Evolutionary conservation across 371 early-diverging fungal species (phyloP), one percentile per base, ranked within the genome.

Genomic region (Syncephalis plumigaleata): DNA sequence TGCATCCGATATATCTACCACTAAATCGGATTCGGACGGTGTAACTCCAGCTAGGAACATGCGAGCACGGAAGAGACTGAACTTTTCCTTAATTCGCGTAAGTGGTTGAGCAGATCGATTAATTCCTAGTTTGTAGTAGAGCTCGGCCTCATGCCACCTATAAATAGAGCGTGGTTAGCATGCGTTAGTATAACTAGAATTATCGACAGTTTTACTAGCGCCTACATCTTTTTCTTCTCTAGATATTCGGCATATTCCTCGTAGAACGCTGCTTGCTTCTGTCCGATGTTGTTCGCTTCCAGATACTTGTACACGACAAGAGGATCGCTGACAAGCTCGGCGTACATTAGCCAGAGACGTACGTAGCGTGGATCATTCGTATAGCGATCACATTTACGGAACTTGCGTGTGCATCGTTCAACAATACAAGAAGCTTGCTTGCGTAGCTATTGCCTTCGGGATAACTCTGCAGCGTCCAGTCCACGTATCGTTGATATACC

Each of bases 281-380:
- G 58, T 0, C 90, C 93, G 49, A 92, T 88, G 7, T 59, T 60
- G 42, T 87, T 79, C 13, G 63, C 54, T 26, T 69, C 52, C 45
- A 92, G 63, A 43, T 73, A 82, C 50, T 65, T 65, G 57, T 78
- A 91, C 4, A 89, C 67, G 0, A 81, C 75, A 0, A 60, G 58
- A 13, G 82, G 76, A 7, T 66, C 66, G 3, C 66, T 58, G 5
- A 71, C 58, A 2, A 59, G 62, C 1, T 66, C 59, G 0, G 81
- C 72, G 44, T 84, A 82, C 40, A 70, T 63, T 16, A 87, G 47
- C 79, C 88, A 87, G 47, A 81, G 56, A 27, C 65, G 65, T 1
- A 91, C 55, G 47, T 80, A 87, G 11, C 92, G 67, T 9, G 72
- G 60, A 59, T 92, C 91, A 49, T 83, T 69, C 44, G 66, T 72